Evolutionary conservation across 768 basidiomycete species (phyloP).

Genomic region (Kwoniella dejecticola): DNA sequence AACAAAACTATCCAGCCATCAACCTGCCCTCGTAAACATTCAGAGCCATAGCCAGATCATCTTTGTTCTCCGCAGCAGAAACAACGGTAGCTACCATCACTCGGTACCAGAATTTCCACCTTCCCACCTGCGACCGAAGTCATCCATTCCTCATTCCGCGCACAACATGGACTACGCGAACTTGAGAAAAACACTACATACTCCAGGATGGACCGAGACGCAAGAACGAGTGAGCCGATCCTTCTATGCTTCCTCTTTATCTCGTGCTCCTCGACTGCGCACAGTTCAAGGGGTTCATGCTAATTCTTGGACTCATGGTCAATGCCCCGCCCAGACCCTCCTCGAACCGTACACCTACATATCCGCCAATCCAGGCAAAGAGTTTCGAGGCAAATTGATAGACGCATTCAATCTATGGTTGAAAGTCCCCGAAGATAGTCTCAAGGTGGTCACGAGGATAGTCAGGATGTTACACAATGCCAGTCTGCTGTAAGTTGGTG

Average conservation of each 20-base stretch:
- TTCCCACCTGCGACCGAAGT: too few species aligned
- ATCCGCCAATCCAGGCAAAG: slow-evolving; percentile 83
- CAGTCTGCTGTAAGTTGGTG: slow-evolving; percentile 71
- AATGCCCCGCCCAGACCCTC: too few species aligned
- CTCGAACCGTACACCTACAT: slow-evolving; percentile 88
- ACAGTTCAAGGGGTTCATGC: neutral
- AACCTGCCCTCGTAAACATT: too few species aligned
- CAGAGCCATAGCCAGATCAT: too few species aligned
- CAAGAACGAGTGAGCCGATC: slow-evolving; percentile 28
- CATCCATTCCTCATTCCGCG: too few species aligned
- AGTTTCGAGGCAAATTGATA: slow-evolving; percentile 81
- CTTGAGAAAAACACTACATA: slow-evolving; percentile 26
- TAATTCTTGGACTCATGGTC: neutral
- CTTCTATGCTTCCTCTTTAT: too few species aligned
- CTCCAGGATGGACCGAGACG: slow-evolving; percentile 25
- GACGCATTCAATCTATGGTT: slow-evolving; percentile 94
- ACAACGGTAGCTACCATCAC: too few species aligned
- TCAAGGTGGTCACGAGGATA: slow-evolving; percentile 72
- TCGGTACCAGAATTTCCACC: too few species aligned
- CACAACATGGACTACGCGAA: slow-evolving; percentile 52
- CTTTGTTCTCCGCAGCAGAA: too few species aligned
- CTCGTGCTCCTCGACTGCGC: too few species aligned
- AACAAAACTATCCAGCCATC: too few species aligned
- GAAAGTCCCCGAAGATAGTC: slow-evolving; percentile 70
- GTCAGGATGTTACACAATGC: slow-evolving; percentile 95